Evolutionary conservation across 2,329 filamentous ascomycete species (phyloP), one percentile per base, ranked within the genome.

Genomic region (Cadophora malorum): DNA sequence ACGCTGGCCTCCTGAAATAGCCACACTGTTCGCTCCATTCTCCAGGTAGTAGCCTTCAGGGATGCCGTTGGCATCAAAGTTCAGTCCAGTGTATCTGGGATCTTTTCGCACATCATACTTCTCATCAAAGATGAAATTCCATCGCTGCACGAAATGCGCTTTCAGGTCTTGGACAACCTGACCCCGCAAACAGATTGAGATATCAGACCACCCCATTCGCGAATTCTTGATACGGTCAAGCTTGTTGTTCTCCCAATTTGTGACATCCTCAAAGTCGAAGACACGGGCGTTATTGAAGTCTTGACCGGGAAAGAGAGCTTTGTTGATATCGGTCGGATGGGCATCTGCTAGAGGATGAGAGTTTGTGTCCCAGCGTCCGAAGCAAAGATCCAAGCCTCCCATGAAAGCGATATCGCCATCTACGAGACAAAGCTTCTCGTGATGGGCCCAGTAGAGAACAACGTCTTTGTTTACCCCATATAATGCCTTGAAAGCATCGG

Each of bases 161-260:
- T 88, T 83, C 38, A 97, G 83, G 78, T 92, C 93, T 70, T 90
- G 83, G 0, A 95, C 90, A 10, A 93, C 90, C 0, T 90, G 89
- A 0, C 94, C 94, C 16, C 85, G 85, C 67, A 97, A 79, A 73
- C 89, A 93, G 66, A 97, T 83, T 12, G 91, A 90, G 67, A 97
- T 87, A 79, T 97, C 94, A 16, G 91, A 93, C 94, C 94, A 97
- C 23, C 94, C 94, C 93, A 97, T 97, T 68, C 94, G 87, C 2
- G 92, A 93, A 79, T 85, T 92, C 75, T 89, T 88, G 12, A 89
- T 90, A 61, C 94, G 87, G 75, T 96, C 91, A 23, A 97, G 85
- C 76, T 97, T 93, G 79, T 97, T 97, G 70, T 94, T 87, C 70
- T 95, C 86, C 88, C 90, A 96, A 70, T 96, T 86, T 12, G 70